Evolutionary conservation across 345 rosid genomes (phyloP), one percentile per base, ranked within the genome.

Genomic region (Gossypium thurberi): DNA sequence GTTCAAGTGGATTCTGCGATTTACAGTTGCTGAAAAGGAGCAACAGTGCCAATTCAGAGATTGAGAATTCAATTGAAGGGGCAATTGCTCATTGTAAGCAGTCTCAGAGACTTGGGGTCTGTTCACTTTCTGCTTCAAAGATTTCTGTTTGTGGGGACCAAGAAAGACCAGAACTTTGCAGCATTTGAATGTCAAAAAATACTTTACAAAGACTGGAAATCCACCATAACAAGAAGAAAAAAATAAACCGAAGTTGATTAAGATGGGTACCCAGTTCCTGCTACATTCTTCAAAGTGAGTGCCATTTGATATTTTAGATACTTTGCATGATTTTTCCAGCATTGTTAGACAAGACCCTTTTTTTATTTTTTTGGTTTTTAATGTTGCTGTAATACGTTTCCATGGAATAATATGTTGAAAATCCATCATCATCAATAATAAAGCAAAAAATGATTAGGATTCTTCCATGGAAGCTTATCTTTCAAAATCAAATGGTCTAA

Each of bases 21-120:
- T 73, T 85, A 10, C 85, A 84, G 78, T 46, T 76, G 58, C 87
- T 89, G 28, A 90, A 80, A 87, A 88, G 91, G 78, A 91, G 90
- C 76, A 84, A 83, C 73, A 86, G 90, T 57, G 85, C 81, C 0
- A 82, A 81, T 68, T 79, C 86, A 3, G 97, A 88, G 80, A 74
- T 83, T 7, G 97, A 93, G 69, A 81, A 79, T 75, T 87, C 93
- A 63, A 88, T 96, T 14, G 87, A 90, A 67, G 98, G 89, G 74
- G 99, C 99, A 2, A 91, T 96, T 76, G 96, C 93, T 83, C 94
- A 96, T 77, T 96, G 98, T 77, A 91, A 93, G 61, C 88, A 76
- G 68, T 91, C 98, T 56, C 87, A 83, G 28, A 88, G 80, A 67
- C 77, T 81, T 74, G 87, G 78, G 75, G 51, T 69, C 21, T 81